Evolutionary conservation across 371 early-diverging fungal genomes (phyloP).

Genomic region (Mortierella sp.): DNA sequence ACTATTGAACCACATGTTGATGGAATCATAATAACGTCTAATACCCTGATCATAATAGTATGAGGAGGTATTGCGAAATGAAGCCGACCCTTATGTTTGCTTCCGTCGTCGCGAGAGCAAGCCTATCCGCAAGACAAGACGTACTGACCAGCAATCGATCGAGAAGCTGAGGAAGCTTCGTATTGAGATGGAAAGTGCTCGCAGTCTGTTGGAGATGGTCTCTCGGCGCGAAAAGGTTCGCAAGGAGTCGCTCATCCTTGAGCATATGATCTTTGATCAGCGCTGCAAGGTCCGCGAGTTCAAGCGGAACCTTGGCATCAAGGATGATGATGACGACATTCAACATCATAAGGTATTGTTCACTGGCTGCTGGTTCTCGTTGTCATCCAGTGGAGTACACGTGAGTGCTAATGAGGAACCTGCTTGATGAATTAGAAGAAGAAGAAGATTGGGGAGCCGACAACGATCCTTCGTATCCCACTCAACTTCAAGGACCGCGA

Average conservation of each 20-base stretch:
- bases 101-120: slow-evolving; percentile 95
- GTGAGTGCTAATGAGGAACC: neutral
- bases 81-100: slow-evolving; percentile 95
- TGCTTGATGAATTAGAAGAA: slow-evolving; percentile 13
- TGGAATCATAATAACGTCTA: neutral
- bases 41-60: slow-evolving; percentile 37
- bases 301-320: slow-evolving; percentile 64
- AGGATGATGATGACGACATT: slow-evolving; percentile 61
- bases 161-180: slow-evolving; percentile 87
- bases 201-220: slow-evolving; percentile 82
- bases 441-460: slow-evolving; percentile 48
- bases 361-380: neutral
- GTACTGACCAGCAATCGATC: slow-evolving; percentile 87
- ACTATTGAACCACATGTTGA: neutral
- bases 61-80: slow-evolving; percentile 76
- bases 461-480: slow-evolving; percentile 68
- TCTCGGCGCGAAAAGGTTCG: slow-evolving; percentile 81
- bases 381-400: too few species aligned
- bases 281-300: slow-evolving; percentile 64
- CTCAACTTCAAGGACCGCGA: slow-evolving; percentile 57
- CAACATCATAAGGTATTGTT: slow-evolving; percentile 32
- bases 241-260: slow-evolving; percentile 74
- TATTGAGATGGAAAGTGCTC: slow-evolving; percentile 81
- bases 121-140: slow-evolving; percentile 86
- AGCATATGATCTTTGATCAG: slow-evolving; percentile 70